These are phyloP conservation scores for Sphagnum fallax DNA, from an alignment of 228 moss, liverwort and hornwort genomes.

Conservation along the genomic window DNA sequence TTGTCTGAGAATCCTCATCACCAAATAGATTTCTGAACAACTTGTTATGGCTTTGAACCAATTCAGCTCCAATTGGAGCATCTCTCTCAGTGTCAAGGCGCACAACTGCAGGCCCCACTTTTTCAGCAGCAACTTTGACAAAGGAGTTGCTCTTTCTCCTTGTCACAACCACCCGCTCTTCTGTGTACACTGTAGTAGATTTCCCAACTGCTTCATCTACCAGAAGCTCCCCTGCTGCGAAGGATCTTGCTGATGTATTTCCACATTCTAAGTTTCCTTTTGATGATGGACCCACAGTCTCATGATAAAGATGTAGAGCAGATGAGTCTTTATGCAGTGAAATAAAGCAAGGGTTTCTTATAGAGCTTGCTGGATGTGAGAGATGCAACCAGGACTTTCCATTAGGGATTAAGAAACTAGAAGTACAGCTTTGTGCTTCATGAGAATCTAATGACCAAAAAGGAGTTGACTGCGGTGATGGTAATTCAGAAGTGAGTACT, in stretches of 20 bases:
- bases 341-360: too few relatives aligned
- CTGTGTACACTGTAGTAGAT: neutral
- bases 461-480: neutral
- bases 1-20: neutral
- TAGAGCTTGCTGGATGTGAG: too few relatives aligned
- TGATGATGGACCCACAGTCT: neutral
- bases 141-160: slow-evolving; percentile 10
- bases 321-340: neutral
- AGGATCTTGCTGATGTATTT: neutral
- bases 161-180: neutral
- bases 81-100: slow-evolving; percentile 13
- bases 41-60: slow-evolving; percentile 1
- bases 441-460: neutral
- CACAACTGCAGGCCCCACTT: slow-evolving; percentile 7
- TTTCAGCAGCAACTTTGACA: slow-evolving; percentile 6
- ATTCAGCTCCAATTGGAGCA: neutral
- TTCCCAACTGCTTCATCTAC: neutral
- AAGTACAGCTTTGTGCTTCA: neutral
- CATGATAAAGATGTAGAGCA: neutral
- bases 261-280: neutral
- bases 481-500: too few relatives aligned
- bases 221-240: neutral
- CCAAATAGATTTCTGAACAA: slow-evolving; percentile 1
- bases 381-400: neutral
- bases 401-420: neutral